Base-by-base conservation (phyloP, 2,329 filamentous ascomycete species). In the Parastagonospora nodorum region DNA sequence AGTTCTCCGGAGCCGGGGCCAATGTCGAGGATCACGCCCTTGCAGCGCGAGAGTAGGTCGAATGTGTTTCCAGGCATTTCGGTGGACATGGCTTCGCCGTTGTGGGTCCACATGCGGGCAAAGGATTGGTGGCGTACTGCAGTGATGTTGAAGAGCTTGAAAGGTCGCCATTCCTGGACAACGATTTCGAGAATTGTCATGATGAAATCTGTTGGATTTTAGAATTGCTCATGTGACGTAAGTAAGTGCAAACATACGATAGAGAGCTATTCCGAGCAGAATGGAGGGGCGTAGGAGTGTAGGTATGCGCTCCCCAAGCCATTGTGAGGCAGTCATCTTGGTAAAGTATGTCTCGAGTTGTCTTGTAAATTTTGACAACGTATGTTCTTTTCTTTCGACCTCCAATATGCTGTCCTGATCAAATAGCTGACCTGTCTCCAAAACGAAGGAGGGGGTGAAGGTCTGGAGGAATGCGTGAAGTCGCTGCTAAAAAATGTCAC, bases 1-100 rank as follows among this genome's bases (percentile, higher is more conserved):
- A 82, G 77, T 11, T 78, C 74, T 29, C 83, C 82, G 28, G 74
- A 79, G 4, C 82, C 82, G 0, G 82, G 82, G 9, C 73, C 73
- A 31, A 75, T 60, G 49, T 75, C 73, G n/a, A 75, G 70, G 36
- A 75, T 58, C 1, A 69, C 48, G 29, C 73, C 73, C 40, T 56
- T 56, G 50, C 65, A 68, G 15, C 56, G 45, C 2, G 43, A 40
- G 6, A 75, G 57, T 7, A 75, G 66, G 8, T 57, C 45, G 19
- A 57, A 56, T 8, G 64, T 53, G 5, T 61, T 60, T n/a, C 64
- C 67, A 9, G 73, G 66, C 69, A 75, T 73, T 28, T 71, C 66
- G 12, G 53, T 48, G 1, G 73, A 74, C 71, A 75, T 73, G 31
- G 53, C 62, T 46, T 63, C 61, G 52, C 72, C 72, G 37, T 72